These are phyloP conservation scores for Neurospora tetrasperma DNA, from an alignment of 495 filamentous ascomycete genomes.

Conservation along the genomic window DNA sequence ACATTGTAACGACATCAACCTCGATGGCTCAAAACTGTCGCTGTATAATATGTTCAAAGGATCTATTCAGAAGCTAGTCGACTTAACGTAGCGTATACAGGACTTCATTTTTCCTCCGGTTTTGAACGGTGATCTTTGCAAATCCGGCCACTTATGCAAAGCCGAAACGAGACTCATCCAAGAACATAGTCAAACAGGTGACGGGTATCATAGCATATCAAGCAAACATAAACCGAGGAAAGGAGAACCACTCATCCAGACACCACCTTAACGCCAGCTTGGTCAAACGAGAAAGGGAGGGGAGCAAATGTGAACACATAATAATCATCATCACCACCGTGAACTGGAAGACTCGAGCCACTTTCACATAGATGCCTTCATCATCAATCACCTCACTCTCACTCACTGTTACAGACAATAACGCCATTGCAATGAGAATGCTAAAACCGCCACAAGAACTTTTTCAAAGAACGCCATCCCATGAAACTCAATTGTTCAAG, in stretches of 20 bases:
- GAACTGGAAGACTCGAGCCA: background rate
- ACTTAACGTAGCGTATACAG: background rate
- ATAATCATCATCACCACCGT: background rate
- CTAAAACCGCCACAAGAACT: background rate
- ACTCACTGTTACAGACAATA: background rate
- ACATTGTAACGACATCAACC: background rate
- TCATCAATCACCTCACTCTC: background rate
- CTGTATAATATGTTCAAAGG: background rate
- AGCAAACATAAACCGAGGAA: background rate
- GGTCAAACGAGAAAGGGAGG: background rate
- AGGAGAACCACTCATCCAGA: background rate
- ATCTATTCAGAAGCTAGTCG: background rate
- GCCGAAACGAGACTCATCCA: background rate
- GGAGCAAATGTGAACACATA: background rate
- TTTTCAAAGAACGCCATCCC: background rate
- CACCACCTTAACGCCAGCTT: background rate
- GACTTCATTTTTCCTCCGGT: fast-evolving
- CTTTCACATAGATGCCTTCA: background rate
- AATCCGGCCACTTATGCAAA: background rate
- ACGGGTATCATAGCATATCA: background rate
- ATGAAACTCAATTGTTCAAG: background rate
- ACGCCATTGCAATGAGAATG: background rate
- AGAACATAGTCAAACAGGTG: background rate
- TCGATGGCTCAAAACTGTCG: background rate
- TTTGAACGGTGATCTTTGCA: background rate